These are phyloP conservation scores for Tulasnella sp. DNA, from an alignment of 768 basidiomycete species.

Conservation along the genomic window DNA sequence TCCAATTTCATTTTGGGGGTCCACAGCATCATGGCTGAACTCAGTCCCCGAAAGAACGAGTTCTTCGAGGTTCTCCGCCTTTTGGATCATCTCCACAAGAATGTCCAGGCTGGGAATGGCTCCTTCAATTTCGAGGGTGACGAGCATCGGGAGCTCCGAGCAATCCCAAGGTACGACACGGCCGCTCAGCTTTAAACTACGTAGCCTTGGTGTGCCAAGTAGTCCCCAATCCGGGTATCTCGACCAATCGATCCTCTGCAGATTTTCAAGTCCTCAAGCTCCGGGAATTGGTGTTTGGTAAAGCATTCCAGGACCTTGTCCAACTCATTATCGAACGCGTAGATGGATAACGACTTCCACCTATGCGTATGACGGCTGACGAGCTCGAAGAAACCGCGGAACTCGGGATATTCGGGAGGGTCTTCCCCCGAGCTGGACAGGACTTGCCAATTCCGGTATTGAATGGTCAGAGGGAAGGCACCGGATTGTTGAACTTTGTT, in stretches of 20 bases:
- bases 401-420: no score
- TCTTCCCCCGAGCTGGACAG: not conserved
- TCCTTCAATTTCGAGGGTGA: not conserved
- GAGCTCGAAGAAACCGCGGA: not conserved
- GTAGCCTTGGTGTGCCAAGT: not conserved
- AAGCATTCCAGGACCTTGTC: not conserved
- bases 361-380: not conserved
- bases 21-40: not conserved
- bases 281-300: not conserved
- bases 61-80: not conserved
- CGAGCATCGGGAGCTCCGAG: not conserved
- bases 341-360: not conserved
- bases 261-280: not conserved
- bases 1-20: not conserved
- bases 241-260: not conserved
- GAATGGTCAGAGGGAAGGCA: not conserved
- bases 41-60: not conserved
- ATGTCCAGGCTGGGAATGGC: not conserved
- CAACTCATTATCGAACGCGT: not conserved
- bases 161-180: not conserved
- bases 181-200: not conserved
- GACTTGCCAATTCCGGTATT: not conserved
- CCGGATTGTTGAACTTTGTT: not conserved
- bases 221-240: not conserved
- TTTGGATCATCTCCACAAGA: not conserved